Base-by-base conservation (phyloP, 1,284 basidiomycete genomes). In the Singerocomus inundabilis region DNA sequence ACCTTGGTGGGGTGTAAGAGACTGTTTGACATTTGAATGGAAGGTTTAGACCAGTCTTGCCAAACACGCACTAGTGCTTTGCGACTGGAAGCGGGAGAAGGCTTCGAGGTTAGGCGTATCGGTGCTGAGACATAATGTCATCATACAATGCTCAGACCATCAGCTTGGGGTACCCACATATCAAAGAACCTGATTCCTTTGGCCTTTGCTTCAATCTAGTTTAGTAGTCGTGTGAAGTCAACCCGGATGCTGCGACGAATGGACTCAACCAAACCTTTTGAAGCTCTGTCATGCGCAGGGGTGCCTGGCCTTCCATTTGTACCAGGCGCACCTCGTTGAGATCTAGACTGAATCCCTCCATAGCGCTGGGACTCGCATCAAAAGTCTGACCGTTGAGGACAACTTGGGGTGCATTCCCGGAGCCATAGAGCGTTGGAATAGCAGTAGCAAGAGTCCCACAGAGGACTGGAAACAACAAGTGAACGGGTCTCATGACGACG, bases 171-270 rank as follows among this genome's bases (percentile, higher is more conserved):
- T 50, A 60, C 74, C 70, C 69, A 94, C 91, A 95, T 80, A 69
- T 95, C 93, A 72, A 94, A 89, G 77, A 93, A 94, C 48, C 80
- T 84, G 71, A 82, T 58, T 54, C 87, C 86, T 57, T 78, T 76
- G 36, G 84, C 84, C 70, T 89, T 93, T 51, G 84, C 79, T 61
- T 82, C 72, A 55, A 94, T 88, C 90, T 64, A 57, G 8, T 15
- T 32, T 24, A 15, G 25, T 4, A 30, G n/a, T 1, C 1, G 30
- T 8, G 25, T 24, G 13, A 21, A 25, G 41, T 53, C 3, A 42
- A 34, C 37, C 34, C 28, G n/a, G 8, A 26, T 15, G n/a, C 10
- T 16, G 16, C 31, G 31, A 18, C 16, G 37, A 43, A 47, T 42
- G 36, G 34, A 26, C 25, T 40, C 33, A n/a, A 12, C 15, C 42